Evolutionary conservation across 164 flowering plant genomes (phyloP).

Genomic region (Annona squamosa): DNA sequence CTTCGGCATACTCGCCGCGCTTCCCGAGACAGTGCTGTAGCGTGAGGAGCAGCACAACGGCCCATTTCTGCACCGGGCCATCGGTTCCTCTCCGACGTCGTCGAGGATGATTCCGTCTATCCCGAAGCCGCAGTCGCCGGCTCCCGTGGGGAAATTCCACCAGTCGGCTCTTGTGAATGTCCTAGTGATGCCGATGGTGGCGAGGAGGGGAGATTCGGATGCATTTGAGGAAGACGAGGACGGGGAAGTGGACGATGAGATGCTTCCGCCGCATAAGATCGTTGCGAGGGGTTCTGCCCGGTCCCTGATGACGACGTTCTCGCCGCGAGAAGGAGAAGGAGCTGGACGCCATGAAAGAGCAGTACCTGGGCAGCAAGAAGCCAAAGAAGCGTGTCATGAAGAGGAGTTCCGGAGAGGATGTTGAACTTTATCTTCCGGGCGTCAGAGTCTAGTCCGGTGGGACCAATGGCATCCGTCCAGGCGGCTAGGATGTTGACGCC

Average conservation of each 20-base stretch:
- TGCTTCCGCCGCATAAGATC: constrained; percentile 83
- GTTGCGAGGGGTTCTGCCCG: constrained; percentile 43
- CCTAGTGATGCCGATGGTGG: constrained; percentile 34
- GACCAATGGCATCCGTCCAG: constrained; percentile 75
- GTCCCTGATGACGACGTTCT: constrained; percentile 47
- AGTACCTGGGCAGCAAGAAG: too few species aligned
- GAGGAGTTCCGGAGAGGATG: constrained; percentile 73
- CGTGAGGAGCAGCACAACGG: not conserved
- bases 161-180: constrained; percentile 66
- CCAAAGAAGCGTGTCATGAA: too few species aligned
- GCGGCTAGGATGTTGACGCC: constrained; percentile 83
- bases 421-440: constrained; percentile 60
- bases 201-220: constrained; percentile 15
- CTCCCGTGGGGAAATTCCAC: constrained; percentile 25
- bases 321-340: too few species aligned
- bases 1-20: constrained; percentile 55
- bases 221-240: constrained; percentile 19
- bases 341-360: too few species aligned
- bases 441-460: constrained; percentile 62
- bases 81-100: constrained; percentile 14
- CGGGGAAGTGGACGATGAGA: constrained; percentile 23
- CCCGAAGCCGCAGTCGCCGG: constrained; percentile 31
- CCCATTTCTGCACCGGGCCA: constrained; percentile 21
- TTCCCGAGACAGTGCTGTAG: constrained; percentile 19
- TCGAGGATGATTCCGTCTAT: constrained; percentile 28